A percentile compares a stretch with the other conserved stretches of the same genome.
Conservation (phyloP, 2,329 filamentous ascomycete genomes). For the Claviceps digitariae region DNA sequence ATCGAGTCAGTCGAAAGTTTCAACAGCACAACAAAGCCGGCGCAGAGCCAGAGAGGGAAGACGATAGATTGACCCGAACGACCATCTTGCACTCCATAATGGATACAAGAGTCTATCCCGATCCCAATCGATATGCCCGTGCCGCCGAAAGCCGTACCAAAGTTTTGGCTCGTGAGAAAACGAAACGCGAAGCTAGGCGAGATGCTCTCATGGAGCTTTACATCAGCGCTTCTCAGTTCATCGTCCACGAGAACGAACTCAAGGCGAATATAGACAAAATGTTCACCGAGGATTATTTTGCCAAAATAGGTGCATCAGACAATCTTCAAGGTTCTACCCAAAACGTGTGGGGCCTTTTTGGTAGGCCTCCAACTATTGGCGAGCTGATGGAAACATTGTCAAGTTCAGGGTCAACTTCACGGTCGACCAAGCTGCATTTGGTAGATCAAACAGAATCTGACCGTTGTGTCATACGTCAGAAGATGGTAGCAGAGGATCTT, state of each 20-base stretch:
- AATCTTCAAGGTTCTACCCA: slow-evolving; percentile 20
- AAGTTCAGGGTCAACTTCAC: too few relatives aligned
- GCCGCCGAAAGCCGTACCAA: slow-evolving; percentile 32
- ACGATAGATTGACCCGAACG: slow-evolving; percentile 62
- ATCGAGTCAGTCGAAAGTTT: slow-evolving; percentile 33
- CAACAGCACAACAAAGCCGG: slow-evolving; percentile 33
- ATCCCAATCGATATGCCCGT: slow-evolving; percentile 47
- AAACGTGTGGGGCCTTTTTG: slow-evolving; percentile 39
- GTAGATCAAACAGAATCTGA: slow-evolving; percentile 25
- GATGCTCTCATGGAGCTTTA: slow-evolving; percentile 78
- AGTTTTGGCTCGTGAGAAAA: slow-evolving; percentile 25
- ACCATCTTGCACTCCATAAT: slow-evolving; percentile 41
- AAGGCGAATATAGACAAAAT: slow-evolving; percentile 56
- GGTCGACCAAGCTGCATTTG: slow-evolving; percentile 22
- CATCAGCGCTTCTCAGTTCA: slow-evolving; percentile 76
- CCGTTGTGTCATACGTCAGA: slow-evolving; percentile 37
- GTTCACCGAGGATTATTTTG: slow-evolving; percentile 54
- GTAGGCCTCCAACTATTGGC: slow-evolving; percentile 30
- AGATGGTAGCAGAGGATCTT: slow-evolving; percentile 42
- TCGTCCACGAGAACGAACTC: slow-evolving; percentile 68
- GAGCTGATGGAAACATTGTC: slow-evolving; percentile 30
- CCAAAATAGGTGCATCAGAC: slow-evolving; percentile 22
- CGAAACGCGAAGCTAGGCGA: slow-evolving; percentile 45
- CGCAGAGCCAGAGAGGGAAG: slow-evolving; percentile 53
- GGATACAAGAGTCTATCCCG: slow-evolving; percentile 38